A percentile compares a stretch with the other conserved stretches of the same genome.
These are phyloP conservation scores for Fragaria vesca DNA, from an alignment of 306 rosid species.

Conservation along the genomic window DNA sequence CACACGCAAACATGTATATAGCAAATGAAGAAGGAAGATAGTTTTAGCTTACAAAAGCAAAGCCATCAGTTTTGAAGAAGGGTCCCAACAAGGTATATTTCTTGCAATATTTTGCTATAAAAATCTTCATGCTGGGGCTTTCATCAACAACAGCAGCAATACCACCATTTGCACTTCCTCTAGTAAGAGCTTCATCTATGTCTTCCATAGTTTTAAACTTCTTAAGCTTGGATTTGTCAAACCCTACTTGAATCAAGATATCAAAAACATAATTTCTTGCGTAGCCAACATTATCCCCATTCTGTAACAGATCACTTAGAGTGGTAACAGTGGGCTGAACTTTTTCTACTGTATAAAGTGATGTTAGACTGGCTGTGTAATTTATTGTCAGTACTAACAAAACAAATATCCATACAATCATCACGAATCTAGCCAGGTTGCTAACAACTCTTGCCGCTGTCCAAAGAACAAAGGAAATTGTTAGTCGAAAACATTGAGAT, in stretches of 20 bases:
- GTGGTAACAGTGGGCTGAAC: slow-evolving; percentile 42
- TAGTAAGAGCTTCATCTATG: slow-evolving; percentile 16
- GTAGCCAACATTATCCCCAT: slow-evolving; percentile 49
- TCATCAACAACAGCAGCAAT: slow-evolving; percentile 34
- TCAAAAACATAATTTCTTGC: too few species aligned
- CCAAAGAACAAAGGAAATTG: background rate
- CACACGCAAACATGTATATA: too few species aligned
- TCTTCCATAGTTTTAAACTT: background rate
- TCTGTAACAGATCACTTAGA: slow-evolving; percentile 30
- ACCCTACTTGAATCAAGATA: too few species aligned
- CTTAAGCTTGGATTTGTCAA: background rate
- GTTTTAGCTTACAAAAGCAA: slow-evolving; percentile 37
- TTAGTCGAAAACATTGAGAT: too few species aligned
- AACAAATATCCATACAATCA: background rate
- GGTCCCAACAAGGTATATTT: slow-evolving; percentile 31
- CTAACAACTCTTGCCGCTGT: background rate
- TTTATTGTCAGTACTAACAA: background rate
- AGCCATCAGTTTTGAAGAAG: slow-evolving; percentile 29
- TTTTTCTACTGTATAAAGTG: slow-evolving; percentile 38
- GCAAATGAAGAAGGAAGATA: background rate
- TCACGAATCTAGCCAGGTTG: background rate
- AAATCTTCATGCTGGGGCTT: background rate
- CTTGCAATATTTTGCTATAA: slow-evolving; percentile 32
- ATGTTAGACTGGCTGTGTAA: background rate
- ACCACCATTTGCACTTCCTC: slow-evolving; percentile 32